A percentile compares a stretch with the other conserved stretches of the same genome.
Evolutionary conservation across 1,284 basidiomycete genomes (phyloP).

Genomic region (Pyrrhoderma noxium): DNA sequence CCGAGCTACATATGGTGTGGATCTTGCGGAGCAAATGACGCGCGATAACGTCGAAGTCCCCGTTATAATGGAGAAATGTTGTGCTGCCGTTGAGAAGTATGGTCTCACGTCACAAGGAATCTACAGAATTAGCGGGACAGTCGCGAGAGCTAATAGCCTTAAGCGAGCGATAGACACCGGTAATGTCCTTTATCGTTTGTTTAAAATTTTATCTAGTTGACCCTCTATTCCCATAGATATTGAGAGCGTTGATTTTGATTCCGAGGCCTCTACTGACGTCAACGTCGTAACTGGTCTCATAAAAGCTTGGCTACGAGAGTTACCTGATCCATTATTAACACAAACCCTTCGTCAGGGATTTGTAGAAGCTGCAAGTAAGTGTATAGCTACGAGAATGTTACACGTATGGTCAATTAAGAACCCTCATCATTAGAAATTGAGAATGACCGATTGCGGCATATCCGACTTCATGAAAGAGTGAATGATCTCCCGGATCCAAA

Average conservation of each 20-base stretch:
- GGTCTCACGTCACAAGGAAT: constrained; percentile 85
- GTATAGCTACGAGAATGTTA: constrained; percentile 7
- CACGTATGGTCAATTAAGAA: background rate
- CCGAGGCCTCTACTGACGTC: constrained; percentile 87
- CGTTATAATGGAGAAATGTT: constrained; percentile 83
- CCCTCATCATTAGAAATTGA: constrained; percentile 63
- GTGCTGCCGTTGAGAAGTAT: constrained; percentile 85
- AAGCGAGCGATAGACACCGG: constrained; percentile 85
- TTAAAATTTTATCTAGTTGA: background rate
- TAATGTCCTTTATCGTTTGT: constrained; percentile 28
- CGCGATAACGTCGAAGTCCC: constrained; percentile 90
- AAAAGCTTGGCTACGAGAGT: constrained; percentile 94
- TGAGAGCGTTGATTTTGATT: constrained; percentile 76
- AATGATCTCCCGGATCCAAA: constrained; percentile 98
- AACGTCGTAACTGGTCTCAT: constrained; percentile 92
- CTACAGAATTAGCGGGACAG: constrained; percentile 90
- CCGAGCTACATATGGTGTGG: constrained; percentile 82
- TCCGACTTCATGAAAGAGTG: constrained; percentile 91
- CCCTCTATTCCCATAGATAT: constrained; percentile 49
- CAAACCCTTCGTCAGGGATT: constrained; percentile 82
- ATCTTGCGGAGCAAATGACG: constrained; percentile 85
- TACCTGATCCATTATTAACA: constrained; percentile 92
- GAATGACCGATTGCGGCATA: constrained; percentile 89
- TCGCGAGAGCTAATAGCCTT: constrained; percentile 79
- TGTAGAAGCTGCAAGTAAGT: constrained; percentile 90